Evolutionary conservation across 2,329 filamentous ascomycete genomes (phyloP).

Genomic region (Hymenoscyphus salicellus): DNA sequence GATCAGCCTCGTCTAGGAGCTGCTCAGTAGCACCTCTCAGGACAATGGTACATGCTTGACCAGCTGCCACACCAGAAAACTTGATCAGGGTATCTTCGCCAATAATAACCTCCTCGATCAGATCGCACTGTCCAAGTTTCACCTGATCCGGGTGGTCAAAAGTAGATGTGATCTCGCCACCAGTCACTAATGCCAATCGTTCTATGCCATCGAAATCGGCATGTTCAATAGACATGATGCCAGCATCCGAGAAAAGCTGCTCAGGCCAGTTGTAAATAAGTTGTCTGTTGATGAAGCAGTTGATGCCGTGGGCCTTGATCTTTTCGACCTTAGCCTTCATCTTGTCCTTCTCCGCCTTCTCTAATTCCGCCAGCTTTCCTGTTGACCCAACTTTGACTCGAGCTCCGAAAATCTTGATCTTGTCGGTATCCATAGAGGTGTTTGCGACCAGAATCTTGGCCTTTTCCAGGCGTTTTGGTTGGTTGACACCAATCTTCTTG

Average conservation of each 20-base stretch:
- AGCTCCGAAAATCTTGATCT: constrained; percentile 99
- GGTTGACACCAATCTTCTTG: constrained; percentile 98
- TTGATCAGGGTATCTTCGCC: constrained; percentile 96
- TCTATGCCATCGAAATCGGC: constrained; percentile 99
- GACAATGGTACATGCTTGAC: constrained; percentile 93
- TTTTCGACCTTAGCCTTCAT: constrained; percentile 99
- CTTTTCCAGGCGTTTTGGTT: constrained; percentile 95
- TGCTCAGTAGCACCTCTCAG: constrained; percentile 95
- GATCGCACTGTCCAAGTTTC: constrained; percentile 89
- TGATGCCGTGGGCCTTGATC: constrained; percentile 98
- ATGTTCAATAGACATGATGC: constrained; percentile 98
- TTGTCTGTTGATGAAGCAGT: constrained; percentile 99
- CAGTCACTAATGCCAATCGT: constrained; percentile 88
- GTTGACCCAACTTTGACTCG: constrained; percentile 95
- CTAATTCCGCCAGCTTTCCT: constrained; percentile 93
- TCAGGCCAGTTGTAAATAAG: constrained; percentile 99
- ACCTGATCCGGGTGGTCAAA: constrained; percentile 98
- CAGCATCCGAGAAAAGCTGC: constrained; percentile 95
- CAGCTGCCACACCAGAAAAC: constrained; percentile 92
- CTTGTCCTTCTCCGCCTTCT: constrained; percentile 98
- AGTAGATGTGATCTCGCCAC: constrained; percentile 94
- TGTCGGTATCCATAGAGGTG: constrained; percentile 99
- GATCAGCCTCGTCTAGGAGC: constrained; percentile 92
- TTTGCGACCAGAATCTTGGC: constrained; percentile 98
- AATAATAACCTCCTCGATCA: constrained; percentile 97